Percentiles rank a stretch among this genome's conserved stretches.
Evolutionary conservation across 306 rosid genomes (phyloP).

Genomic region (Senna siamea): DNA sequence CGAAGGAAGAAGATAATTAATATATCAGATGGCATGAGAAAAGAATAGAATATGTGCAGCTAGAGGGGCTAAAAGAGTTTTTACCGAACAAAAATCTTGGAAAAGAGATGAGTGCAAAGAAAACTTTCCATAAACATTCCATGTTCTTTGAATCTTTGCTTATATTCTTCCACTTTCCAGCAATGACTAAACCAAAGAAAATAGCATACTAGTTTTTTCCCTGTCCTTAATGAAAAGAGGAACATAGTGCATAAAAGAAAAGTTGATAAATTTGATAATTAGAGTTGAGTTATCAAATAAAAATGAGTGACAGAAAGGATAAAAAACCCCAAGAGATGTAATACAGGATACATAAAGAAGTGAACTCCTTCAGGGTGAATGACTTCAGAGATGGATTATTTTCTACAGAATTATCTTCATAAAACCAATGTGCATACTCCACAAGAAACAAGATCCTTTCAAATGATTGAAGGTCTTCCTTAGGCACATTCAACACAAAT

Average conservation of each 20-base stretch:
- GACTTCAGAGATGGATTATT: slow-evolving; percentile 93
- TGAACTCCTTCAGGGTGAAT: slow-evolving; percentile 91
- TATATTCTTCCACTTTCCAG: not conserved
- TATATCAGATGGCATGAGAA: not conserved
- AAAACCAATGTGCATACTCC: slow-evolving; percentile 99
- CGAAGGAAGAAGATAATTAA: not conserved
- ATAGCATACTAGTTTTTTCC: not conserved
- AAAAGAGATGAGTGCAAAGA: not conserved
- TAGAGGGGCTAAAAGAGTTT: not conserved
- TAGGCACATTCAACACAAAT: slow-evolving; percentile 91
- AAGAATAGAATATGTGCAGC: not conserved
- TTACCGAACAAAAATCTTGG: not conserved
- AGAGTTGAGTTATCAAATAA: not conserved
- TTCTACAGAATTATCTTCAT: slow-evolving; percentile 97
- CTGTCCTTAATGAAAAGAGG: not conserved
- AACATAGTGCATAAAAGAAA: not conserved
- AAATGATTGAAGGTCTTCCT: slow-evolving; percentile 96
- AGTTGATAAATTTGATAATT: not conserved
- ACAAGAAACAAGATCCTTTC: slow-evolving; percentile 95
- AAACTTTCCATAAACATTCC: not conserved
- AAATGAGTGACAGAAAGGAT: not conserved
- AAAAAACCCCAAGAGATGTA: not conserved
- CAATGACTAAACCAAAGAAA: not conserved
- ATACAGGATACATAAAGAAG: slow-evolving; percentile 84
- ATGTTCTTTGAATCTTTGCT: not conserved